Conservation (phyloP, 2,329 filamentous ascomycete genomes). For the Botrytis medusae region DNA sequence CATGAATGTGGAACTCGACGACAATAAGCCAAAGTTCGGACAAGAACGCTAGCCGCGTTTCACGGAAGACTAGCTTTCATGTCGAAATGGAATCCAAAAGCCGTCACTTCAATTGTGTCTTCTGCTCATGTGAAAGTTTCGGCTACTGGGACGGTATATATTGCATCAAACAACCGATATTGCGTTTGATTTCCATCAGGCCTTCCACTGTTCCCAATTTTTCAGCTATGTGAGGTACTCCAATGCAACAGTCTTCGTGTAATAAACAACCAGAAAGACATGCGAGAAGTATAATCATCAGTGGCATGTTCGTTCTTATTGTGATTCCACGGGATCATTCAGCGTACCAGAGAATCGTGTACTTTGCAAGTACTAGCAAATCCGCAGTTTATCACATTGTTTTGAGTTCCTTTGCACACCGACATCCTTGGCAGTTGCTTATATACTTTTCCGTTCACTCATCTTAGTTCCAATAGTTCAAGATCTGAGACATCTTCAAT, state of each 20-base stretch:
- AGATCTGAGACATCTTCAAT: slow-evolving; percentile 1
- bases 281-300: not conserved
- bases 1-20: not conserved
- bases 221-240: not conserved
- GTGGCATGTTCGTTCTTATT: not conserved
- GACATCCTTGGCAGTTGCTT: not conserved
- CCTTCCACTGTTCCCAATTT: not conserved
- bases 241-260: not conserved
- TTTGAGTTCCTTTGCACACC: not conserved
- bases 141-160: not conserved
- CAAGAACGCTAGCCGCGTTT: not conserved
- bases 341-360: not conserved
- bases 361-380: not conserved
- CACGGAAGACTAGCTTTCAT: not conserved
- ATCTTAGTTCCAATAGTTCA: not conserved
- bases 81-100: not conserved
- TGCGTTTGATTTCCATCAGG: too few relatives aligned
- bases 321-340: not conserved
- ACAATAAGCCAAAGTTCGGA: not conserved
- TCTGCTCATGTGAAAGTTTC: not conserved
- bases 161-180: not conserved
- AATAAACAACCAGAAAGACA: not conserved
- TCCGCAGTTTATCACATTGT: not conserved
- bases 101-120: not conserved
- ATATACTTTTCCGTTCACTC: not conserved